Evolutionary conservation across 495 filamentous ascomycete species (phyloP).

Genomic region (Schizothecium vesticola): DNA sequence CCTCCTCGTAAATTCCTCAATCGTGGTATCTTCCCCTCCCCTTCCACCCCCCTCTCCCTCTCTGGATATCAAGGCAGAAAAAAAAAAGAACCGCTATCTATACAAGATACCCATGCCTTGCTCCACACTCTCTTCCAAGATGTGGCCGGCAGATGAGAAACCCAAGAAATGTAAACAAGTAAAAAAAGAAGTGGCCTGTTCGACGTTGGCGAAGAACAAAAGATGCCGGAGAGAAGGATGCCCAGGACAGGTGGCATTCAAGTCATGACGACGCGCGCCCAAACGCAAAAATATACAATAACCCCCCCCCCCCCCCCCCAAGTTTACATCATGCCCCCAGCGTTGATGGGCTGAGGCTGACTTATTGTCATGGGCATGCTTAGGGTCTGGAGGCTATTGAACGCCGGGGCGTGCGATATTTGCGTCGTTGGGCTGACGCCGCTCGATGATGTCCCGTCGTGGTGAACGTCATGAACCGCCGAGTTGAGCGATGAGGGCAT

Average conservation of each 20-base stretch:
- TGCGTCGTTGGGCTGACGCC: slow-evolving; percentile 23
- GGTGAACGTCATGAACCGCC: slow-evolving; percentile 28
- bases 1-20: neutral
- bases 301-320: neutral
- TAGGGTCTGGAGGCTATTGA: slow-evolving; percentile 47
- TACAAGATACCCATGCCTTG: slow-evolving; percentile 12
- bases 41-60: neutral
- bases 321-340: slow-evolving; percentile 36
- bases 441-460: slow-evolving; percentile 10
- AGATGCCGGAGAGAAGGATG: neutral
- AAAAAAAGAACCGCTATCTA: slow-evolving; percentile 18
- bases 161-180: slow-evolving; percentile 7
- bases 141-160: neutral
- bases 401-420: slow-evolving; percentile 32
- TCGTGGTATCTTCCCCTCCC: neutral
- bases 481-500: slow-evolving; percentile 41
- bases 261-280: slow-evolving; percentile 9
- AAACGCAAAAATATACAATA: slow-evolving; percentile 3
- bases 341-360: slow-evolving; percentile 42
- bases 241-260: neutral
- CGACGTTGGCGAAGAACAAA: neutral
- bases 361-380: slow-evolving; percentile 57
- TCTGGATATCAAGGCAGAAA: neutral
- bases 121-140: neutral
- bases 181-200: neutral